A percentile compares a stretch with the other conserved stretches of the same genome.
These are phyloP conservation scores for Boletus pseudopeckii DNA, from an alignment of 768 basidiomycete genomes.

Conservation along the genomic window DNA sequence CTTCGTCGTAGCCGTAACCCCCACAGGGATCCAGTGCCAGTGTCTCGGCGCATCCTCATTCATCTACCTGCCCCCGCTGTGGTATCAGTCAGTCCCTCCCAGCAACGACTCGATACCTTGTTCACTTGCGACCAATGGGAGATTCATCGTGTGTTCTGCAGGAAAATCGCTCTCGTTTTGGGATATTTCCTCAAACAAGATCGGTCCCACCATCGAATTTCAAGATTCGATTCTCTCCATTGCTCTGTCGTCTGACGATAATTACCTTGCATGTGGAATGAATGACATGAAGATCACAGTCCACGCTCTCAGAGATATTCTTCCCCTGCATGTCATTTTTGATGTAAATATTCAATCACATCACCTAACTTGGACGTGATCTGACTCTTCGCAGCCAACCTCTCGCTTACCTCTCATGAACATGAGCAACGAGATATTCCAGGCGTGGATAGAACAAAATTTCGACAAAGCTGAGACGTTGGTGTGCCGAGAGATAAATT, in stretches of 20 bases:
- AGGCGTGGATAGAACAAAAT: constrained; percentile 3
- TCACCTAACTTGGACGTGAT: neutral
- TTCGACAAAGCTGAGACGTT: no score
- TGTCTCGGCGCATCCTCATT: no score
- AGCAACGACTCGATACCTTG: neutral
- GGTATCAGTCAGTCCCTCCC: neutral
- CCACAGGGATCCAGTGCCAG: no score
- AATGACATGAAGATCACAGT: neutral
- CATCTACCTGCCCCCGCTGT: rapidly evolving
- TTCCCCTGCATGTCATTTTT: neutral
- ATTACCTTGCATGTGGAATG: neutral
- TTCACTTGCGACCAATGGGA: neutral
- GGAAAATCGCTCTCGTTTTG: neutral
- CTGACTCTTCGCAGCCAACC: neutral
- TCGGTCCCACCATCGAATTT: neutral
- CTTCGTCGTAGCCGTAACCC: neutral
- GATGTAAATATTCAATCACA: constrained; percentile 1
- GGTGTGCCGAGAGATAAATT: neutral
- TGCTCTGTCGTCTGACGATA: neutral
- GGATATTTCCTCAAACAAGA: neutral
- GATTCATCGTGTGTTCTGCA: neutral
- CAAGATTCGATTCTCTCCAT: neutral
- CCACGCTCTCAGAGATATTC: neutral
- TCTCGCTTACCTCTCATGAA: constrained; percentile 3
- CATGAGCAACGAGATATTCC: neutral